These are phyloP conservation scores for Lentinula lateritia DNA, from an alignment of 768 basidiomycete species.

Conservation along the genomic window DNA sequence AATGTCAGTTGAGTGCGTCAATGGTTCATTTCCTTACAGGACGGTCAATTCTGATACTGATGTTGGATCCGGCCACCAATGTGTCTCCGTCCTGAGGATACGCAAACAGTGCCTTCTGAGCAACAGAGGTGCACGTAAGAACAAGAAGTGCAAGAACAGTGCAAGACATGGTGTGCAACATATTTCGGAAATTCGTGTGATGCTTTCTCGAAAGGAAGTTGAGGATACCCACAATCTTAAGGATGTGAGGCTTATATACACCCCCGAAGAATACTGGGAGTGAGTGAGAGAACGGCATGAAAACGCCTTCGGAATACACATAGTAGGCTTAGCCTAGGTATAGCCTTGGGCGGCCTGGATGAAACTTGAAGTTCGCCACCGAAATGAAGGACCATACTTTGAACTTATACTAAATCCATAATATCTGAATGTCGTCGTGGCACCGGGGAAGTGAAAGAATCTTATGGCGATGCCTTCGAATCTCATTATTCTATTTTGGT, in stretches of 20 bases:
- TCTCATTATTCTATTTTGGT: no score
- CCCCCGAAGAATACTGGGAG: background rate
- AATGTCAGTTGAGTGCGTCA: background rate
- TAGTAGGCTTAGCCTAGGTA: background rate
- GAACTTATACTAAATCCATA: no score
- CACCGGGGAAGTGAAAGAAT: background rate
- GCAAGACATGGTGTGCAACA: background rate
- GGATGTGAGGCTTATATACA: background rate
- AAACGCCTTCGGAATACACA: background rate
- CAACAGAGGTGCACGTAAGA: background rate
- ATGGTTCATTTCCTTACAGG: background rate
- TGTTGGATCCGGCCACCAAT: background rate
- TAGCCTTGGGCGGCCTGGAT: background rate
- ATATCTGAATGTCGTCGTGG: background rate
- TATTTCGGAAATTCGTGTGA: background rate
- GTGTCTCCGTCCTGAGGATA: background rate
- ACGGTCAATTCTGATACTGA: background rate
- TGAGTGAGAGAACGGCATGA: background rate
- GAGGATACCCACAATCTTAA: no score
- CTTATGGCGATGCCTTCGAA: no score
- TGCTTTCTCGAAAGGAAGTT: no score
- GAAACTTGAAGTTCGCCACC: no score
- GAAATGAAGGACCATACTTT: no score
- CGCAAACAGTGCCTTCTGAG: background rate
- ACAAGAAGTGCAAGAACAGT: background rate